Conservation (phyloP, 2,329 filamentous ascomycete genomes). For the Claviceps pazoutovae region DNA sequence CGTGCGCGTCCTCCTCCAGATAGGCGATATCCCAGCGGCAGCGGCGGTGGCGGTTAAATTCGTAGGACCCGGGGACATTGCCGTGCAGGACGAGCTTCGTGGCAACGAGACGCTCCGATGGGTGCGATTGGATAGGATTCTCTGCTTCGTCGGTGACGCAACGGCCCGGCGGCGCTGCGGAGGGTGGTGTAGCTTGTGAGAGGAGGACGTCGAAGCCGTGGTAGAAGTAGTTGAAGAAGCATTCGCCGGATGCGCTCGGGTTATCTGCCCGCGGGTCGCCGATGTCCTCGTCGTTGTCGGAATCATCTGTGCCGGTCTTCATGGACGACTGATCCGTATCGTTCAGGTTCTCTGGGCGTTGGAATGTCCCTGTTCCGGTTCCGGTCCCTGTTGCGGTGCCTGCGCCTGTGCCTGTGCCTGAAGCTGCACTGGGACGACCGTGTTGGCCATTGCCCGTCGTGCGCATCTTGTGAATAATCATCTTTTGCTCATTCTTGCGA, state of each 20-base stretch:
- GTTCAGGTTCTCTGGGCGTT: slow-evolving; percentile 41
- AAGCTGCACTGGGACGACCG: slow-evolving; percentile 27
- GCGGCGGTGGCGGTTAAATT: slow-evolving; percentile 87
- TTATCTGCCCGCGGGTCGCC: slow-evolving; percentile 42
- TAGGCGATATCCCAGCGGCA: slow-evolving; percentile 72
- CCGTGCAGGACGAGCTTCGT: slow-evolving; percentile 89
- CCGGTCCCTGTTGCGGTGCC: slow-evolving; percentile 6
- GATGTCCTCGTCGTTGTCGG: slow-evolving; percentile 41
- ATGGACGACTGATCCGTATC: slow-evolving; percentile 66
- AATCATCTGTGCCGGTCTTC: slow-evolving; percentile 57
- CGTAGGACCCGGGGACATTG: slow-evolving; percentile 89
- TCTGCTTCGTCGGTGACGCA: slow-evolving; percentile 11
- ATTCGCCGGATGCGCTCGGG: slow-evolving; percentile 48
- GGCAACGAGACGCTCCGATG: slow-evolving; percentile 58
- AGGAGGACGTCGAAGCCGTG: slow-evolving; percentile 88
- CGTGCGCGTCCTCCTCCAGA: slow-evolving; percentile 16
- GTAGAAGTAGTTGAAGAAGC: slow-evolving; percentile 96
- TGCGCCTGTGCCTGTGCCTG: slow-evolving; percentile 24
- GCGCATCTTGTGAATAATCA: slow-evolving; percentile 66
- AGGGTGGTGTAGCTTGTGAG: slow-evolving; percentile 57
- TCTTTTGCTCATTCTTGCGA: slow-evolving; percentile 74
- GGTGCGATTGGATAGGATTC: slow-evolving; percentile 25
- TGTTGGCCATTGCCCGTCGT: slow-evolving; percentile 37
- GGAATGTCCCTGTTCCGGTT: slow-evolving; percentile 26
- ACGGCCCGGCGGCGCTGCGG: slow-evolving; percentile 39